phyloP scores from a whole-genome alignment of 2,329 filamentous ascomycete species.

The Xylariaceae sp. region DNA sequence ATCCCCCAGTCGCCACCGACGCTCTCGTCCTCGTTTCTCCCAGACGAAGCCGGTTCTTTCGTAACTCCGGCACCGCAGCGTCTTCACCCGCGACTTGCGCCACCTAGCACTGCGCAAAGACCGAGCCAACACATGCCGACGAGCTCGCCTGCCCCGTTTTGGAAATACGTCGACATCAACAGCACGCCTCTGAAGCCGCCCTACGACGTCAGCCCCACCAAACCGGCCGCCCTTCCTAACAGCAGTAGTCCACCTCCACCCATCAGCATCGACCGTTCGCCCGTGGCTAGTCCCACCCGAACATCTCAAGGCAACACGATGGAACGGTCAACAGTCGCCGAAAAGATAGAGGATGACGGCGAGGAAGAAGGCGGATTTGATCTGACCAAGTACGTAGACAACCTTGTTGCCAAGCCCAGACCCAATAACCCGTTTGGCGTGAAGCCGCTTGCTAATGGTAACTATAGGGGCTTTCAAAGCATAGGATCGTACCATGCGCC shows the following conservation, averaged over 20 bases:
- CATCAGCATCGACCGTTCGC: slow-evolving; percentile 41
- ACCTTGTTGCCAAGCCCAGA: too few species aligned
- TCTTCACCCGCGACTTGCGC: slow-evolving; percentile 68
- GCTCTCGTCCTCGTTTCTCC: slow-evolving; percentile 56
- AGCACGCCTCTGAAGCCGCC: slow-evolving; percentile 61
- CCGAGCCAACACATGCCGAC: slow-evolving; percentile 84
- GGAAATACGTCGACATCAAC: slow-evolving; percentile 75
- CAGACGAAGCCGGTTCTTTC: slow-evolving; percentile 56
- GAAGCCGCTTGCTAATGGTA: slow-evolving; percentile 24
- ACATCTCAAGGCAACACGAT: slow-evolving; percentile 27
- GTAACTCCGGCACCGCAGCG: slow-evolving; percentile 69
- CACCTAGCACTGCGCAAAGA: slow-evolving; percentile 73
- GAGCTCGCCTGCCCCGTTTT: slow-evolving; percentile 79
- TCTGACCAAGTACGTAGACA: slow-evolving; percentile 46
- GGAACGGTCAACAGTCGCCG: slow-evolving; percentile 19
- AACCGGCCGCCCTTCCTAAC: slow-evolving; percentile 38
- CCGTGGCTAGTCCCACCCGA: slow-evolving; percentile 46
- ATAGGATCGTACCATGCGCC: slow-evolving; percentile 57
- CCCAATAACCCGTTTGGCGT: not conserved
- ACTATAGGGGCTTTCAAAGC: slow-evolving; percentile 55
- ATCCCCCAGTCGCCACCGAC: slow-evolving; percentile 52
- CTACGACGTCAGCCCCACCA: slow-evolving; percentile 57
- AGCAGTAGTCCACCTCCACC: slow-evolving; percentile 58
- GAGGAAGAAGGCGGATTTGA: slow-evolving; percentile 54
- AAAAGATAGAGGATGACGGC: slow-evolving; percentile 28